phyloP scores from a whole-genome alignment of 148 eudicot genomes.

The Polygonum maritimum region DNA sequence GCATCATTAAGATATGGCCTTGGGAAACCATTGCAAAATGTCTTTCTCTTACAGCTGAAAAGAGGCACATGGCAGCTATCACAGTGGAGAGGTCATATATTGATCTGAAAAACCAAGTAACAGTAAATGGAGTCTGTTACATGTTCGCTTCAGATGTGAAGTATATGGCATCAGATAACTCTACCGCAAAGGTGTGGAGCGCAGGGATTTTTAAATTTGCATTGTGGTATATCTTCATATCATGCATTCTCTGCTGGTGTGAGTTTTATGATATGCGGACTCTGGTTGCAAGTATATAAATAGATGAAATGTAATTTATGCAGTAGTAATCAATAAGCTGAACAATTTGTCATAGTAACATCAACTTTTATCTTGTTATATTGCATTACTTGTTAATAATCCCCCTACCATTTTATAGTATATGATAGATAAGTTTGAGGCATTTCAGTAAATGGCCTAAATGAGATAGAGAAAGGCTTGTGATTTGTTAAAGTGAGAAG shows the following conservation, averaged over 20 bases:
- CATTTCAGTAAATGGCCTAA: neutral
- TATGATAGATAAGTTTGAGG: neutral
- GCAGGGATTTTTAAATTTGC: conserved; percentile 75
- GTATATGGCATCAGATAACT: conserved; percentile 64
- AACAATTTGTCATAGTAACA: neutral
- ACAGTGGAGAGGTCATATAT: conserved; percentile 71
- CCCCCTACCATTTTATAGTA: neutral
- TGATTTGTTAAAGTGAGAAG: neutral
- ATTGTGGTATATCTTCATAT: conserved; percentile 53
- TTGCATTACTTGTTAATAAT: neutral
- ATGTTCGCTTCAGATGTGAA: conserved; percentile 70
- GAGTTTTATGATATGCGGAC: neutral
- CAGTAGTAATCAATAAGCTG: neutral
- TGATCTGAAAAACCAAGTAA: conserved; percentile 77
- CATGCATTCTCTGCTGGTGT: conserved; percentile 4
- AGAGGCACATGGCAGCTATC: conserved; percentile 76
- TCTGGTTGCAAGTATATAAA: neutral
- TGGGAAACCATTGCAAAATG: conserved; percentile 86
- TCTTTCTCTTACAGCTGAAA: conserved; percentile 51
- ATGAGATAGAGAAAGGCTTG: neutral
- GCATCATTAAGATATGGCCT: conserved; percentile 77
- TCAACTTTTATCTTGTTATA: neutral
- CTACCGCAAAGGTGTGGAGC: conserved; percentile 78
- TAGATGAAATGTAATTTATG: neutral
- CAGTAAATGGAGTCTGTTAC: conserved; percentile 51